Conservation (phyloP, 768 basidiomycete species). For the Chalciporus pseudorubinellus region DNA sequence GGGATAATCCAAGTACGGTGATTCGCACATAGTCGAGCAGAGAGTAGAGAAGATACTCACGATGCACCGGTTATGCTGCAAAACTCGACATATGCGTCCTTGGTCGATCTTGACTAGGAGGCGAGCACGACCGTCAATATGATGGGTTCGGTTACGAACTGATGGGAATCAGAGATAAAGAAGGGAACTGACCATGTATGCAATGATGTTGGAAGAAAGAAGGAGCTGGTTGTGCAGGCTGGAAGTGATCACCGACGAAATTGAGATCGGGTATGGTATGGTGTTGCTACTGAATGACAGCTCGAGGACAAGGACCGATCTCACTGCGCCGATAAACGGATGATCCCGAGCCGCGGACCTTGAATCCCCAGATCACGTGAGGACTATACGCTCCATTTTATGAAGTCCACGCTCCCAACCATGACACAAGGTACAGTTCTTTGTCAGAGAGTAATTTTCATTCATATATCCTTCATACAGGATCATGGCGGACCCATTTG, state of each 20-base stretch:
- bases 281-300: background rate
- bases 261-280: background rate
- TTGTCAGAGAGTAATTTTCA: background rate
- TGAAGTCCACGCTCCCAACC: background rate
- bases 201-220: background rate
- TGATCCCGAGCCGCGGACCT: conserved; percentile 18
- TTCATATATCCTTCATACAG: background rate
- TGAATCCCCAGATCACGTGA: conserved; percentile 23
- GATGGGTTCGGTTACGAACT: background rate
- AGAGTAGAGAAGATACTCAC: conserved; percentile 42
- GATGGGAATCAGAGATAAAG: background rate
- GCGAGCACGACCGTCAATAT: background rate
- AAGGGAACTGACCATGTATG: conserved; percentile 25
- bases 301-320: background rate
- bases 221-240: background rate
- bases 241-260: background rate
- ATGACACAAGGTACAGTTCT: background rate
- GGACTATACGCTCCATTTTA: background rate
- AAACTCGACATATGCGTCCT: conserved; percentile 57
- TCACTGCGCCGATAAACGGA: conserved; percentile 18
- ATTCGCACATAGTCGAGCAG: background rate
- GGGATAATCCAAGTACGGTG: background rate
- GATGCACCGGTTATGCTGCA: conserved; percentile 65
- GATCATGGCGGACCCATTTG: background rate
- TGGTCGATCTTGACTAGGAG: conserved; percentile 26